A percentile compares a stretch with the other conserved stretches of the same genome.
These are phyloP conservation scores for Fusarium abutilonis DNA, from an alignment of 2,329 filamentous ascomycete genomes.

Conservation along the genomic window DNA sequence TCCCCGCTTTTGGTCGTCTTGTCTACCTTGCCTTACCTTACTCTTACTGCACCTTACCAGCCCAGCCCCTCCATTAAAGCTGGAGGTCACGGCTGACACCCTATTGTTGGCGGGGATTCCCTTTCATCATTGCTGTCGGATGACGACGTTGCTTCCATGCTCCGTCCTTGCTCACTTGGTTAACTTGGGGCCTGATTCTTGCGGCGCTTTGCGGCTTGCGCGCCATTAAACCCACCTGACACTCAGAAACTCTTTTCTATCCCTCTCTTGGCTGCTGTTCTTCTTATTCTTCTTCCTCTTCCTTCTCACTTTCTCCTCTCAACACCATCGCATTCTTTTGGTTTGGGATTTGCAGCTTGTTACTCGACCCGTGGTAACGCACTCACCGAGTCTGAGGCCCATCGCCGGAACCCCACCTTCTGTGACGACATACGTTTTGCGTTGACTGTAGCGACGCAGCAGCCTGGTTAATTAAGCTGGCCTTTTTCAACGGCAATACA, in stretches of 20 bases:
- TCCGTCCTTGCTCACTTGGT: constrained; percentile 37
- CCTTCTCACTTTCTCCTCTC: constrained; percentile 14
- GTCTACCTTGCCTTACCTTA: too few relatives aligned
- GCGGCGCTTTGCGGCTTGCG: constrained; percentile 35
- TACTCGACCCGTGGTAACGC: constrained; percentile 19
- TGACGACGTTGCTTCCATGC: constrained; percentile 45
- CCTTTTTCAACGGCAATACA: constrained; percentile 13
- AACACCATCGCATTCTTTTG: constrained; percentile 33
- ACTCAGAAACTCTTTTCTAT: constrained; percentile 35
- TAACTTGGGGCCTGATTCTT: constrained; percentile 41
- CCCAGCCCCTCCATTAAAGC: constrained; percentile 41
- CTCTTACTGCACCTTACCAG: constrained; percentile 21
- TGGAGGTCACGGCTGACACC: constrained; percentile 43
- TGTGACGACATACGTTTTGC: constrained; percentile 31
- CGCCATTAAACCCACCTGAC: constrained; percentile 45
- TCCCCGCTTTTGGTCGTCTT: too few relatives aligned
- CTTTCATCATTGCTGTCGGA: constrained; percentile 45
- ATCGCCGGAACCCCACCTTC: constrained; percentile 28
- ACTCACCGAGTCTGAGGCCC: constrained; percentile 32
- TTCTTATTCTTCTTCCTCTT: constrained; percentile 16
- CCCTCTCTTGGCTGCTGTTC: constrained; percentile 29
- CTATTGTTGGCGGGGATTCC: constrained; percentile 41
- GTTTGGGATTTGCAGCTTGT: constrained; percentile 19
- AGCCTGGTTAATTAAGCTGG: constrained; percentile 31
- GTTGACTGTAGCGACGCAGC: constrained; percentile 17